These are phyloP conservation scores for Iris pallida DNA, from an alignment of 116 monocot species.

Conservation along the genomic window DNA sequence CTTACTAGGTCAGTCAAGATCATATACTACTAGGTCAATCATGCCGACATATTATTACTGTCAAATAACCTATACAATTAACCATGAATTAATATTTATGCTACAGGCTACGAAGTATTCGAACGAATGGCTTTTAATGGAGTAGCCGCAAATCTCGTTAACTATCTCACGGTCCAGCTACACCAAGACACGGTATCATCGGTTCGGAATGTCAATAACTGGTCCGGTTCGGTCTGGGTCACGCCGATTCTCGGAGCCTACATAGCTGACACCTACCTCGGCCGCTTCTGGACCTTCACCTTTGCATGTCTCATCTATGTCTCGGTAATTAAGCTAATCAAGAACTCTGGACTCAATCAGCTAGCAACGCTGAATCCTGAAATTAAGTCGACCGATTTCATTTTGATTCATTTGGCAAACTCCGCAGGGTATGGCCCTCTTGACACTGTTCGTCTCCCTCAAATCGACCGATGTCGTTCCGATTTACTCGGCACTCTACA, in stretches of 20 bases:
- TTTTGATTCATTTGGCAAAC: too few species aligned
- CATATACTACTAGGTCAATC: too few species aligned
- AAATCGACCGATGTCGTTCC: conserved; percentile 37
- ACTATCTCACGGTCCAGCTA: conserved; percentile 47
- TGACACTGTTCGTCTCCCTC: conserved; percentile 57
- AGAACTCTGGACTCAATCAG: too few species aligned
- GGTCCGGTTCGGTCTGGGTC: conserved; percentile 80
- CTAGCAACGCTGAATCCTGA: too few species aligned
- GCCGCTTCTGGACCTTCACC: conserved; percentile 84
- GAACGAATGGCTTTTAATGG: conserved; percentile 79
- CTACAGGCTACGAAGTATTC: conserved; percentile 60
- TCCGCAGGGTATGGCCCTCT: conserved; percentile 55
- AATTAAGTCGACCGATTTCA: too few species aligned
- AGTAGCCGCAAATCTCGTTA: conserved; percentile 53
- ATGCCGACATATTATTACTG: too few species aligned
- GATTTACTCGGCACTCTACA: conserved; percentile 69
- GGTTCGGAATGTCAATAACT: conserved; percentile 61
- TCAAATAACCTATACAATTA: too few species aligned
- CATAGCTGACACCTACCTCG: conserved; percentile 65
- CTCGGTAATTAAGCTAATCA: conserved; percentile 28
- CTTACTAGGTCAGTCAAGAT: conserved; percentile 34
- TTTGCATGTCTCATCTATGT: conserved; percentile 52
- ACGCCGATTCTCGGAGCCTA: conserved; percentile 72
- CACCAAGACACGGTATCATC: conserved; percentile 57
- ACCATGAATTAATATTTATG: not conserved